These are phyloP conservation scores for Ophiostoma tasmaniense DNA, from an alignment of 2,329 filamentous ascomycete genomes.

Conservation along the genomic window DNA sequence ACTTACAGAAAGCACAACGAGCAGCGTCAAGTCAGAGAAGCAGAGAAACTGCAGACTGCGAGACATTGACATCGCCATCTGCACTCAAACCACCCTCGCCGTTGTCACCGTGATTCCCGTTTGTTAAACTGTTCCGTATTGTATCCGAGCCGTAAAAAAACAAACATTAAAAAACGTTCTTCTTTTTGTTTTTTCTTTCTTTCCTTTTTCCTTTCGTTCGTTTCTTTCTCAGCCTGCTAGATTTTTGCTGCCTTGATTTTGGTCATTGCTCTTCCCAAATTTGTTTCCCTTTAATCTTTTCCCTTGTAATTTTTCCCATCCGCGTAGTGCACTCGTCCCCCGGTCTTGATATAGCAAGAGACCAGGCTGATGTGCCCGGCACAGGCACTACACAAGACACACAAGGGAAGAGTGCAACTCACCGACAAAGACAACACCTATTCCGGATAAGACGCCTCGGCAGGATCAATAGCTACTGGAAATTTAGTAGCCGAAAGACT, in stretches of 20 bases:
- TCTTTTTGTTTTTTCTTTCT: slow-evolving; percentile 12
- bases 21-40: not conserved
- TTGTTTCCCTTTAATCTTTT: slow-evolving; percentile 12
- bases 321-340: not conserved
- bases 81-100: not conserved
- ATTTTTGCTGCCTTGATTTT: slow-evolving; percentile 12
- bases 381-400: not conserved
- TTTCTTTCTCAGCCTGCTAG: slow-evolving; percentile 6
- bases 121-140: slow-evolving; percentile 14
- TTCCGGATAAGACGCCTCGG: slow-evolving; percentile 3
- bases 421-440: not conserved
- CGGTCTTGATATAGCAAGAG: not conserved
- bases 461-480: slow-evolving; percentile 6
- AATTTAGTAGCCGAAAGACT: slow-evolving; percentile 79
- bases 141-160: slow-evolving; percentile 11
- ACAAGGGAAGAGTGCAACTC: not conserved
- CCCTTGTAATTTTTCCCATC: slow-evolving; percentile 8
- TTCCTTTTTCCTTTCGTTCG: slow-evolving; percentile 12
- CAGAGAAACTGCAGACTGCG: not conserved
- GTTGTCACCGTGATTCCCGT: not conserved
- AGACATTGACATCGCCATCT: not conserved
- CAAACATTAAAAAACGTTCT: not conserved
- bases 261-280: slow-evolving; percentile 8
- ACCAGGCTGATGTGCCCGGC: not conserved
- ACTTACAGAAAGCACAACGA: not conserved